Evolutionary conservation across 2,329 filamentous ascomycete genomes (phyloP), one percentile per base, ranked within the genome.

Genomic region (Microcyclosporella mali): DNA sequence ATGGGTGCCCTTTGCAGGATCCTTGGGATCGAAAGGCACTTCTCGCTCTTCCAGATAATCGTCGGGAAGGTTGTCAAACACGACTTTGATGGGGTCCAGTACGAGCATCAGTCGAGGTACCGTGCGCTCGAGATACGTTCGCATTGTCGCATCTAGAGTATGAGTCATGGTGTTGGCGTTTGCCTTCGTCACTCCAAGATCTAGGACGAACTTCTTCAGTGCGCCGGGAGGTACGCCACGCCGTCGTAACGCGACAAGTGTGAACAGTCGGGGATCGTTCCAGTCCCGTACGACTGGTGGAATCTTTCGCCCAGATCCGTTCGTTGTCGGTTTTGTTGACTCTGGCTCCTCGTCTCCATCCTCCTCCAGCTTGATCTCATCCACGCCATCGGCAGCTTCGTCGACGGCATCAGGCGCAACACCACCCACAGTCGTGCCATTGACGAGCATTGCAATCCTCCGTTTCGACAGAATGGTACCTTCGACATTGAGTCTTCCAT

Each of bases 211-310:
- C 41, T 86, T 83, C 45, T 95, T 78, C 47, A 95, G 85, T 1
- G 88, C 89, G 17, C 85, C 86, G 0, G 90, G 88, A 1, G 90
- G 90, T 0, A 95, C 78, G 61, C 90, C 90, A 45, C 89, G 79
- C 39, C 90, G 79, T 41, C 86, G 82, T 37, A 95, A 78, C 1
- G 79, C 88, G 47, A 90, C 88, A 14, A 95, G 72, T 1, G 89
- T 95, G 68, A 87, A 95, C 4, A 97, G 73, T 27, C 90, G 78
- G 9, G 90, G 90, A 57, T 95, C 90, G 56, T 95, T 86, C 88
- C 89, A 95, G 41, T 79, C 86, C 29, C 85, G 79, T 6, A 97
- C 89, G 51, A 82, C 65, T 3, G 70, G 68, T 11, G 68, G 62
- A 28, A 73, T 67, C 8, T 59, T 55, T 7, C 56, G 54, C 14